Evolutionary conservation across 2,329 filamentous ascomycete genomes (phyloP).

Genomic region (Phaeoacremonium minimum): DNA sequence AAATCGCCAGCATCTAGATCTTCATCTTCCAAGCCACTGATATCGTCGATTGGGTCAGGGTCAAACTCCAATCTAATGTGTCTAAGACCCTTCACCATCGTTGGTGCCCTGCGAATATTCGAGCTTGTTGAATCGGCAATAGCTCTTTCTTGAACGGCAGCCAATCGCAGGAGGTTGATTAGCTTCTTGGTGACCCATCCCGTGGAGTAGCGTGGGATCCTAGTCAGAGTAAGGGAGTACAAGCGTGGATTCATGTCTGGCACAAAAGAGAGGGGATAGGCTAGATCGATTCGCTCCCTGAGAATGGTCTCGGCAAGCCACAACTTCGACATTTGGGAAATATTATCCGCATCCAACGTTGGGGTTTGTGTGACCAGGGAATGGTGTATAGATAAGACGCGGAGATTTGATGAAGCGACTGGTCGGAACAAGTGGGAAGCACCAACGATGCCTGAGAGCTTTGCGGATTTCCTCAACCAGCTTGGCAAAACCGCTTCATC

Average conservation of each 20-base stretch:
- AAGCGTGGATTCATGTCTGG: slow-evolving; percentile 56
- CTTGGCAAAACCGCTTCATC: slow-evolving; percentile 8
- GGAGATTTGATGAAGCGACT: slow-evolving; percentile 47
- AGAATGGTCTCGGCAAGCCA: slow-evolving; percentile 42
- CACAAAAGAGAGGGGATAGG: slow-evolving; percentile 42
- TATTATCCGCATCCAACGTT: slow-evolving; percentile 31
- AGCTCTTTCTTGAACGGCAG: slow-evolving; percentile 42
- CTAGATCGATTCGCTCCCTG: slow-evolving; percentile 33
- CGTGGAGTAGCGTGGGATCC: slow-evolving; percentile 48
- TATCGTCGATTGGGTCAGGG: slow-evolving; percentile 32
- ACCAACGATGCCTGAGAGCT: slow-evolving; percentile 38
- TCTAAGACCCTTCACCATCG: slow-evolving; percentile 45
- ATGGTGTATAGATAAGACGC: slow-evolving; percentile 52
- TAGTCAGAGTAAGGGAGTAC: slow-evolving; percentile 45
- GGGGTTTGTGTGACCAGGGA: slow-evolving; percentile 54
- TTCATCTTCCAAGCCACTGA: slow-evolving; percentile 20
- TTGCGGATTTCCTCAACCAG: slow-evolving; percentile 23
- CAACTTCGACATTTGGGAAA: slow-evolving; percentile 28
- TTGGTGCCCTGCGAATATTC: slow-evolving; percentile 29
- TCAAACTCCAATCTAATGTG: slow-evolving; percentile 52
- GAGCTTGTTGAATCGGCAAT: slow-evolving; percentile 27
- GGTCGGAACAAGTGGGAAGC: slow-evolving; percentile 45
- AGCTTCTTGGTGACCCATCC: slow-evolving; percentile 47
- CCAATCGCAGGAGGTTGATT: slow-evolving; percentile 38
- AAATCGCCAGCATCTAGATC: slow-evolving; percentile 37